Evolutionary conservation across 371 early-diverging fungal genomes (phyloP).

Genomic region (Nematocida sp.): DNA sequence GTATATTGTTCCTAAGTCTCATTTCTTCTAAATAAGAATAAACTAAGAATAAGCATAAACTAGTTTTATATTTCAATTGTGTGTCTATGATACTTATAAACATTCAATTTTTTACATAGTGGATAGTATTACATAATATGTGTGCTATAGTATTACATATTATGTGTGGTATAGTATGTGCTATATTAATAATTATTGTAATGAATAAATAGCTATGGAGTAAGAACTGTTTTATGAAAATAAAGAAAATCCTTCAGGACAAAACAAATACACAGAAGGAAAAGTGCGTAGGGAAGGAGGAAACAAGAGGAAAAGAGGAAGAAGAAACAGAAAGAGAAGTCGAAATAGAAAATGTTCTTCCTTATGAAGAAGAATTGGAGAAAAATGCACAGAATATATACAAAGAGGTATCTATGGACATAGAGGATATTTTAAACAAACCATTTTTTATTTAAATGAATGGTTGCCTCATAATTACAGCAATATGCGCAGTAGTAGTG

Average conservation of each 20-base stretch:
- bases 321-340: neutral
- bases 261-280: neutral
- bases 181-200: too few relatives aligned
- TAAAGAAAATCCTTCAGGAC: neutral
- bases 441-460: neutral
- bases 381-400: neutral
- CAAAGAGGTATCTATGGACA: neutral
- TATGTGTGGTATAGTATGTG: too few relatives aligned
- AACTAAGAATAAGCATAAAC: neutral
- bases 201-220: too few relatives aligned
- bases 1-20: constrained; percentile 50
- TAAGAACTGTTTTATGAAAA: too few relatives aligned
- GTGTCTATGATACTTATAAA: too few relatives aligned
- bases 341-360: neutral
- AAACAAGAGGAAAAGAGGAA: neutral
- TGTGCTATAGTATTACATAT: too few relatives aligned
- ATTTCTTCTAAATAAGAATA: constrained; percentile 28
- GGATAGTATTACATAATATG: too few relatives aligned
- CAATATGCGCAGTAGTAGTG: too few relatives aligned
- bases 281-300: neutral
- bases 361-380: constrained; percentile 1
- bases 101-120: too few relatives aligned
- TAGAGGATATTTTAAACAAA: neutral
- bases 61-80: too few relatives aligned
- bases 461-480: neutral